Percentiles rank a stretch among this genome's conserved stretches.
These are phyloP conservation scores for Starmera stellimalicola DNA, from an alignment of 1,139 yeast species.

Conservation along the genomic window DNA sequence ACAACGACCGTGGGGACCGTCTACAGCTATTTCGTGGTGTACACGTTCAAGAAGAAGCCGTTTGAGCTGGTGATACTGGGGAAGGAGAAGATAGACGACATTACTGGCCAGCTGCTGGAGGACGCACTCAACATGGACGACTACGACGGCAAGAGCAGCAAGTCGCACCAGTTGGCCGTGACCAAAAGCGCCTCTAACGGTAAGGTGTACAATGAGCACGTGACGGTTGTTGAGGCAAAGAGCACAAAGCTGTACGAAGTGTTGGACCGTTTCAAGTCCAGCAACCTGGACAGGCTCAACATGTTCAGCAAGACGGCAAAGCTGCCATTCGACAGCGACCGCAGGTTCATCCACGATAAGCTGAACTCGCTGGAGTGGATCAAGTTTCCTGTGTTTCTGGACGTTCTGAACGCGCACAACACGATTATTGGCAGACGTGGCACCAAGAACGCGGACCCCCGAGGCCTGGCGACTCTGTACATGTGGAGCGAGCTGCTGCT, in stretches of 20 bases:
- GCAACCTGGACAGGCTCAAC: conserved; percentile 13
- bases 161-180: background rate
- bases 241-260: conserved; percentile 8
- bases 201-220: conserved; percentile 5
- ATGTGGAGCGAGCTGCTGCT: conserved; percentile 42
- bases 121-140: conserved; percentile 15
- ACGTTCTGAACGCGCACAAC: conserved; percentile 64
- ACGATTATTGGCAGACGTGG: conserved; percentile 66
- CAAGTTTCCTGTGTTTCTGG: conserved; percentile 55
- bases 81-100: conserved; percentile 12
- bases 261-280: conserved; percentile 7
- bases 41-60: conserved; percentile 10
- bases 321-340: conserved; percentile 33
- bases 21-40: conserved; percentile 14
- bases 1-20: conserved; percentile 30
- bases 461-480: conserved; percentile 44
- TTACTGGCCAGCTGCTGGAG: conserved; percentile 13
- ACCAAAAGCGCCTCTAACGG: conserved; percentile 1
- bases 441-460: conserved; percentile 35
- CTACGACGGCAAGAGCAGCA: conserved; percentile 10
- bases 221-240: conserved; percentile 3
- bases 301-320: conserved; percentile 13
- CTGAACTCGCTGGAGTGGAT: conserved; percentile 53
- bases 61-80: conserved; percentile 1
- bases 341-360: conserved; percentile 35